Evolutionary conservation across 208 protist genomes (phyloP).

Genomic region (Tetramitus jugosus): DNA sequence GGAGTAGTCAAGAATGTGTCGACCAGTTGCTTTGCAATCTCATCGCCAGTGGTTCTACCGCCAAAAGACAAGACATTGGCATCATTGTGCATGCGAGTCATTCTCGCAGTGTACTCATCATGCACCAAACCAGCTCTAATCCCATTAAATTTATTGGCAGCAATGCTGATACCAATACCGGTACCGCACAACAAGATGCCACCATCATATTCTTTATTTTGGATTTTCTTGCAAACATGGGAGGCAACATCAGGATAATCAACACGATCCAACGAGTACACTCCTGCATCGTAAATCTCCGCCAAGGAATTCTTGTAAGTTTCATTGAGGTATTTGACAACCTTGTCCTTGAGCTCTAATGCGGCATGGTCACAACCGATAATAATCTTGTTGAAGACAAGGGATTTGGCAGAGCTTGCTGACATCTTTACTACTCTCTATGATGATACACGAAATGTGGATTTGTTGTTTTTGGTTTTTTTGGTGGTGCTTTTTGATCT

Average conservation of each 20-base stretch:
- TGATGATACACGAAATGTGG: too few relatives aligned
- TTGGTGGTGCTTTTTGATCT: too few relatives aligned
- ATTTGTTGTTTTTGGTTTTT: too few relatives aligned
- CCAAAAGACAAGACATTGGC: conserved; percentile 78
- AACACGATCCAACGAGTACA: conserved; percentile 44
- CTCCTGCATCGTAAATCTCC: conserved; percentile 60
- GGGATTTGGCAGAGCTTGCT: too few relatives aligned
- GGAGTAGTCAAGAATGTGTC: conserved; percentile 61
- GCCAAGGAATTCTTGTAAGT: not conserved
- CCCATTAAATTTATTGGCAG: conserved; percentile 80
- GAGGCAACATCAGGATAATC: conserved; percentile 86
- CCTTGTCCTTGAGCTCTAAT: conserved; percentile 46
- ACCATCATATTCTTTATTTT: conserved; percentile 49
- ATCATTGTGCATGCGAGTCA: conserved; percentile 78
- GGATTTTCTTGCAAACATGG: conserved; percentile 53
- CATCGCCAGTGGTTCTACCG: conserved; percentile 59
- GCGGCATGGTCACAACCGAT: conserved; percentile 76
- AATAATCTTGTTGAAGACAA: conserved; percentile 45
- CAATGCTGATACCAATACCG: conserved; percentile 86
- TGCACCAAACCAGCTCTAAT: conserved; percentile 77
- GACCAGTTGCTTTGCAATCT: conserved; percentile 72
- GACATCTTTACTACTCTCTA: too few relatives aligned
- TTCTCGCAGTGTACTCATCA: conserved; percentile 70
- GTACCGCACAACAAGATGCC: conserved; percentile 81
- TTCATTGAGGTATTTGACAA: conserved; percentile 53